Conservation (phyloP, 352 stramenopile genomes). For the Phytophthora litchii region DNA sequence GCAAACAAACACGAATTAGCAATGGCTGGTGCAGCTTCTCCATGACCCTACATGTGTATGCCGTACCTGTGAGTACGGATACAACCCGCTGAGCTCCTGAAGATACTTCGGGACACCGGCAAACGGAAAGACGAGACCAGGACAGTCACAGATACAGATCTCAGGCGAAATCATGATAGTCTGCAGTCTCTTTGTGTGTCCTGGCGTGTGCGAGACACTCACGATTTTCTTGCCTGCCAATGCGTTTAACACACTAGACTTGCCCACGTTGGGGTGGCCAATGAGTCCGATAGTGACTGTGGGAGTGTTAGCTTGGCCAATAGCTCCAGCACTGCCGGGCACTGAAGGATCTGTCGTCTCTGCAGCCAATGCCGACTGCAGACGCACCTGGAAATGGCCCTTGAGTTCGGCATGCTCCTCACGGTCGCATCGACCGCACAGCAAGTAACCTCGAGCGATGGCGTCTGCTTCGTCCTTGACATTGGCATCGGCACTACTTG, state of each 20-base stretch:
- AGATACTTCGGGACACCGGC: slow-evolving; percentile 81
- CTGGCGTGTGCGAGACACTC: slow-evolving; percentile 86
- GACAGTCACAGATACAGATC: slow-evolving; percentile 89
- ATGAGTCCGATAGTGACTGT: slow-evolving; percentile 88
- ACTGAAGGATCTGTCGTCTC: slow-evolving; percentile 33
- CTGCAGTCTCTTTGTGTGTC: slow-evolving; percentile 88
- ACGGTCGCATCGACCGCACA: slow-evolving; percentile 71
- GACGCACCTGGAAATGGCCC: slow-evolving; percentile 58
- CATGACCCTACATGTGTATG: background rate
- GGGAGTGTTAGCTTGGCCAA: slow-evolving; percentile 48
- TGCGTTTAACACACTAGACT: slow-evolving; percentile 88
- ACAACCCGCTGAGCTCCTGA: slow-evolving; percentile 83
- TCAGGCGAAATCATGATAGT: slow-evolving; percentile 83
- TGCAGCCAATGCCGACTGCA: slow-evolving; percentile 39
- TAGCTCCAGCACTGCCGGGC: slow-evolving; percentile 27
- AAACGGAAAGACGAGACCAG: slow-evolving; percentile 87
- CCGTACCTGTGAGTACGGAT: slow-evolving; percentile 82
- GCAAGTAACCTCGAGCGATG: slow-evolving; percentile 62
- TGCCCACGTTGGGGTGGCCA: slow-evolving; percentile 89
- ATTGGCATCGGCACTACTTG: slow-evolving; percentile 33
- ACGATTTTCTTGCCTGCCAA: slow-evolving; percentile 88
- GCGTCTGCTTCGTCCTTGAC: slow-evolving; percentile 61
- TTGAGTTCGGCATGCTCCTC: slow-evolving; percentile 73
- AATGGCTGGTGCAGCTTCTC: background rate
- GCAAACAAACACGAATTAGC: slow-evolving; percentile 6